Conservation (phyloP, 208 protist species). For the Polymyxa betae region DNA sequence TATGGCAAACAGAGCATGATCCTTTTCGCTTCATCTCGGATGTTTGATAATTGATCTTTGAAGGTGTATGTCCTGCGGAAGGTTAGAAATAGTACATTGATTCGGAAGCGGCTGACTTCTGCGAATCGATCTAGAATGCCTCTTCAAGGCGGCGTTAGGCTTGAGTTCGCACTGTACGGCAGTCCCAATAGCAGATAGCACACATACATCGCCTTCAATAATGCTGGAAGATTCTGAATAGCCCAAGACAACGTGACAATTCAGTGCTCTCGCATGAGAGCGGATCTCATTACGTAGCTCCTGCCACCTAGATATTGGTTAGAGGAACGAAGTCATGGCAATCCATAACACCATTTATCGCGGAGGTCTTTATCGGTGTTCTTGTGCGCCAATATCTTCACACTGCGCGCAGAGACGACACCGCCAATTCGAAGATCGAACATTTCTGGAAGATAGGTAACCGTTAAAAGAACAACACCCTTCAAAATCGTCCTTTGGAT, state of each 20-base stretch:
- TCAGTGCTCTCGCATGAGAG: constrained; percentile 68
- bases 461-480: neutral
- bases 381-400: constrained; percentile 33
- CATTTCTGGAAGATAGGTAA: neutral
- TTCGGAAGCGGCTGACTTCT: neutral
- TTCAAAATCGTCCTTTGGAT: constrained; percentile 21
- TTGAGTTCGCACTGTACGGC: constrained; percentile 58
- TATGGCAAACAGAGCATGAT: neutral
- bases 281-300: constrained; percentile 73
- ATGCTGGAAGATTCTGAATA: constrained; percentile 72
- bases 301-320: constrained; percentile 14
- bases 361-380: constrained; percentile 22
- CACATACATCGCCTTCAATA: constrained; percentile 65
- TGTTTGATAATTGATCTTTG: too few species aligned
- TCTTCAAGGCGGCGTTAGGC: neutral
- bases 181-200: constrained; percentile 73
- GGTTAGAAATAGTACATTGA: neutral
- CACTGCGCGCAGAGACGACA: neutral
- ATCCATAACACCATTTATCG: constrained; percentile 2
- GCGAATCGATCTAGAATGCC: neutral
- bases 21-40: neutral
- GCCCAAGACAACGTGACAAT: constrained; percentile 70
- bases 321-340: neutral
- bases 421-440: constrained; percentile 24
- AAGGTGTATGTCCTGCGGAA: neutral